Base-by-base conservation (phyloP, 140 eudicot species). In the Cichorium intybus region DNA sequence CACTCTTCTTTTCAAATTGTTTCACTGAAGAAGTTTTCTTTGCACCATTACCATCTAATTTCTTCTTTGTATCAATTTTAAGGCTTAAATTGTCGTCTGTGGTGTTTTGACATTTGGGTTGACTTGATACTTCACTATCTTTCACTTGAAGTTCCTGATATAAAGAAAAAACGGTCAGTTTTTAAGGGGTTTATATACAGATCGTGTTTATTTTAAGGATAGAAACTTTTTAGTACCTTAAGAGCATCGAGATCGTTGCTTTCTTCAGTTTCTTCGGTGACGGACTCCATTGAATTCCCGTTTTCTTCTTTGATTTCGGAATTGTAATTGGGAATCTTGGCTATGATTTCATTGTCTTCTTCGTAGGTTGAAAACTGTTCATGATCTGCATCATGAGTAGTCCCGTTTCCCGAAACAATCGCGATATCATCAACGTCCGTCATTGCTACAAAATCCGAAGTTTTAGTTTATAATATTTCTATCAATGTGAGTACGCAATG, bases 91-190 rank as follows among this genome's bases (percentile, higher is more conserved):
- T 63, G 66, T 72, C 83, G 39, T 41, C 80, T n/a, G 33, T 48
- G 49, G 39, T 77, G 24, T 72, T 79, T 27, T 64, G 74, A 31
- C 82, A 70, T 63, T 77, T 79, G 8, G 67, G 71, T 64, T 64
- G 71, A 79, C 58, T 78, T 3, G 66, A 14, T 12, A 35, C 73
- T 8, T 46, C 69, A 2, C 70, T 37, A 41, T 74, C 81, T 51
- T 71, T 65, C 58, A 68, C 77, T 67, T 60, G 77, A 60, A 61
- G 79, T 79, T 82, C 95, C 97, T 85, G 74, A 50, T 31, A 60
- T 39, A 61, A 24, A 24, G 2, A 29, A 9, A 60, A 45, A 24
- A 20, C 47, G 46, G 22, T 20, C 60, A 34, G 0, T 15, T 43
- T 14, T 14, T 15, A 43, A 15, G 0, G 15, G 49, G 49, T 43